Percentiles rank a stretch among this genome's conserved stretches.
Conservation (phyloP, 495 filamentous ascomycete genomes). For the Daldinia vernicosa region DNA sequence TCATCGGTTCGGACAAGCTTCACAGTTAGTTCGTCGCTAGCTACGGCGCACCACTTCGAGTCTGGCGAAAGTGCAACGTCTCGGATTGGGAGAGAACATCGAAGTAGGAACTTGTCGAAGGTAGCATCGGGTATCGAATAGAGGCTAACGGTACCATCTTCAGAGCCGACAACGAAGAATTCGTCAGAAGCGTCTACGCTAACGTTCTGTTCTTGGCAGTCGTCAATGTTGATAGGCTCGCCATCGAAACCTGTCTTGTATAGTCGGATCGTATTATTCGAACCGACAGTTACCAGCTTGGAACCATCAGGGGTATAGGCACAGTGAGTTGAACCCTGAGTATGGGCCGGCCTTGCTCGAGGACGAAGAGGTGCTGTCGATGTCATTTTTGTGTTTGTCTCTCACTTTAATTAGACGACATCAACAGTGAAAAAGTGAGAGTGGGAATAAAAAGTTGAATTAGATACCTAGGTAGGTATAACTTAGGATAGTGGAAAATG, state of each 20-base stretch:
- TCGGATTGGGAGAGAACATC: constrained; percentile 82
- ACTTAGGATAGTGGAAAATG: background rate
- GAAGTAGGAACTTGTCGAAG: constrained; percentile 81
- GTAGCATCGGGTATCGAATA: constrained; percentile 80
- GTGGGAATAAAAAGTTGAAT: constrained; percentile 7
- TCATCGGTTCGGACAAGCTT: constrained; percentile 86
- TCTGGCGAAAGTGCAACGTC: constrained; percentile 87
- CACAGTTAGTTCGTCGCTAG: constrained; percentile 92
- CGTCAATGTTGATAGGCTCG: constrained; percentile 89
- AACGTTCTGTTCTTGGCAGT: constrained; percentile 81
- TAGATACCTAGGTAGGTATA: constrained; percentile 4
- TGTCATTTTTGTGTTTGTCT: constrained; percentile 50
- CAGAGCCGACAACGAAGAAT: constrained; percentile 85
- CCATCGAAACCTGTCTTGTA: constrained; percentile 91
- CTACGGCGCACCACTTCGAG: constrained; percentile 88
- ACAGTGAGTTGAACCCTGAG: constrained; percentile 60
- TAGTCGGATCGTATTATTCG: constrained; percentile 88
- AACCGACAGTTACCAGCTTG: constrained; percentile 82
- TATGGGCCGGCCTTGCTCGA: constrained; percentile 62
- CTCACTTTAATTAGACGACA: constrained; percentile 5
- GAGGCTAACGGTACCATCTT: constrained; percentile 91
- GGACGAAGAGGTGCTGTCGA: constrained; percentile 58
- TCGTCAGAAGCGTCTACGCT: constrained; percentile 81
- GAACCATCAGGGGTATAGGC: constrained; percentile 66
- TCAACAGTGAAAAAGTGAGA: background rate